Base-by-base conservation (phyloP, 73 alveolate genomes). In the Paramecium sexaurelia region DNA sequence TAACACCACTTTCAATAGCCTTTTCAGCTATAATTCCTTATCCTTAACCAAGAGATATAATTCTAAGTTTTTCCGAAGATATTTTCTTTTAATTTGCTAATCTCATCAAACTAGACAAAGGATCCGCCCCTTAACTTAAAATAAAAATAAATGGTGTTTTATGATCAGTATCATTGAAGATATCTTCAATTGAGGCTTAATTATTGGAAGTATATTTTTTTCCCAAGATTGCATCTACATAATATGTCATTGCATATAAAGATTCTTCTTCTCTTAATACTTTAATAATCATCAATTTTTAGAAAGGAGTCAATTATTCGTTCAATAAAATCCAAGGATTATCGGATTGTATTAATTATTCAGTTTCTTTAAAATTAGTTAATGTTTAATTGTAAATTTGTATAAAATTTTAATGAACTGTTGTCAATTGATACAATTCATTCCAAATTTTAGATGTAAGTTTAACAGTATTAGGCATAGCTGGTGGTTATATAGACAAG, bases 1-100 rank as follows among this genome's bases (percentile, higher is more conserved):
- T 96, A 55, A 95, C 93, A 4, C 99, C 99, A 75, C 95, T 94
- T 35, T 97, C 99, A 39, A 99, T 97, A 94, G 98, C 95, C 69
- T 95, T 97, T 82, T 96, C 94, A 10, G 99, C 99, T 92, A 94
- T 95, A 24, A 85, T 92, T 24, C 99, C 99, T 89, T 99, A 98
- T 0, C 99, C 99, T 98, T 99, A 98, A 40, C 99, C 99, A 36
- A 99, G 97, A 43, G 99, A 96, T 55, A 97, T 98, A 43, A 97
- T 95, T 66, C 94, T 95, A 83, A 99, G 95, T 92, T 94, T 98
- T 41, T 98, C 99, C 24, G 55, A 41, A 7, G 91, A 37, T 3
- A 88, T 55, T 35, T 88, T 88, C 91, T 43, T 88, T 39, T 27
- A 32, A 43, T 88, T 39, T 7, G 94, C 94, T 29, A 88, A 88